These are phyloP conservation scores for Collybiopsis luxurians DNA, from an alignment of 768 basidiomycete genomes.

Conservation along the genomic window DNA sequence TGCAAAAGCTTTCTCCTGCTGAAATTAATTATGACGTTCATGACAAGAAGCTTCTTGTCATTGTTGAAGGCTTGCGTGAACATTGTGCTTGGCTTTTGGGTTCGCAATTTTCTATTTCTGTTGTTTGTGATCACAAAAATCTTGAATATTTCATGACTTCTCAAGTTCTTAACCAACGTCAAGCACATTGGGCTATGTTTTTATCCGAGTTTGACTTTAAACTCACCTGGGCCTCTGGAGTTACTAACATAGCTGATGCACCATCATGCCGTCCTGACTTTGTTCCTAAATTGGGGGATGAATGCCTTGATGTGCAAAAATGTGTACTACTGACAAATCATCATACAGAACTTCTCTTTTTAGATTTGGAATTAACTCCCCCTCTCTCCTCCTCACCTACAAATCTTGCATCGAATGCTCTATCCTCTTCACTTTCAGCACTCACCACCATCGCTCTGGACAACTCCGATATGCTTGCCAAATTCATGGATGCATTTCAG, in stretches of 20 bases:
- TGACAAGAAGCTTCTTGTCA: slow-evolving; percentile 40
- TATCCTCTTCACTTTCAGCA: no score
- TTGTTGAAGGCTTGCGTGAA: slow-evolving; percentile 25
- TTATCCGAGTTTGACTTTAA: slow-evolving; percentile 17
- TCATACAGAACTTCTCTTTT: no score
- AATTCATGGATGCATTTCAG: slow-evolving; percentile 14
- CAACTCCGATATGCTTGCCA: slow-evolving; percentile 15
- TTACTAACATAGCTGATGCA: no score
- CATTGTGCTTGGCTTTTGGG: slow-evolving; percentile 25
- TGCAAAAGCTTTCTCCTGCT: slow-evolving; percentile 19
- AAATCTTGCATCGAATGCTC: no score
- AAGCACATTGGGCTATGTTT: slow-evolving; percentile 29
- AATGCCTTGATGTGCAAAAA: no score
- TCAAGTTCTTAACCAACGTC: slow-evolving; percentile 25
- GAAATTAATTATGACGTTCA: slow-evolving; percentile 40
- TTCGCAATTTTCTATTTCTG: slow-evolving; percentile 8
- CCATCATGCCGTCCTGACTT: no score
- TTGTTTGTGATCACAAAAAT: slow-evolving; percentile 32
- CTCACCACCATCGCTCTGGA: no score
- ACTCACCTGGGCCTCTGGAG: no score
- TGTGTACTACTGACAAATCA: no score
- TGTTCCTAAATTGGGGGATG: no score
- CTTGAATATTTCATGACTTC: slow-evolving; percentile 28
- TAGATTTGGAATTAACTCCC: no score
- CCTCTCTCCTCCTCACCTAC: no score